Evolutionary conservation across 768 basidiomycete genomes (phyloP).

Genomic region (Strobilomyces confusus): DNA sequence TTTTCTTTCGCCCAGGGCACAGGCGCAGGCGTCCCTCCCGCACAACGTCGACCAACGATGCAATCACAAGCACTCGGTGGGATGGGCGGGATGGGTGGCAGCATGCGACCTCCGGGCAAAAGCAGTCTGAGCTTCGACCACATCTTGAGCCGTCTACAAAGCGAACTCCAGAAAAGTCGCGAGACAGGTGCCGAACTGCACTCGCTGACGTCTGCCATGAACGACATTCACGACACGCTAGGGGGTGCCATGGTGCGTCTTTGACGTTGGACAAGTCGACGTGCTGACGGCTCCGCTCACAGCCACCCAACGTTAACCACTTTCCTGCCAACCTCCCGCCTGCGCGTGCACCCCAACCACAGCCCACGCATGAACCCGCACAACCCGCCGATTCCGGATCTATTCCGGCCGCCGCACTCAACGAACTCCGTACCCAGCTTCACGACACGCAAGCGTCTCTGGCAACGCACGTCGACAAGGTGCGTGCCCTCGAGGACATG

Average conservation of each 20-base stretch:
- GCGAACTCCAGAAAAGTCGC: slow-evolving; percentile 92
- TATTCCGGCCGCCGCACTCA: slow-evolving; percentile 31
- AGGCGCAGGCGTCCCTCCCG: slow-evolving; percentile 30
- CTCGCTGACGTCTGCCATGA: slow-evolving; percentile 72
- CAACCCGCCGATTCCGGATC: slow-evolving; percentile 28
- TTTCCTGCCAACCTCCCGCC: slow-evolving; percentile 67
- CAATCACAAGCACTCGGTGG: slow-evolving; percentile 59
- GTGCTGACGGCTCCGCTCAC: slow-evolving; percentile 12
- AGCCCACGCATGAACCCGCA: slow-evolving; percentile 20
- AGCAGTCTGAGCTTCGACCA: slow-evolving; percentile 90
- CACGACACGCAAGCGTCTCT: slow-evolving; percentile 80
- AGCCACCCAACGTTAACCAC: slow-evolving; percentile 60
- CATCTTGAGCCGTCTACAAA: slow-evolving; percentile 82
- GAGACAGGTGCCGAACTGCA: slow-evolving; percentile 89
- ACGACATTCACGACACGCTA: slow-evolving; percentile 88
- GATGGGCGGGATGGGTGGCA: slow-evolving; percentile 75
- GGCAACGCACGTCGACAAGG: slow-evolving; percentile 74
- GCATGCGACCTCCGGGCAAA: slow-evolving; percentile 71
- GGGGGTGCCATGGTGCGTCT: slow-evolving; percentile 72
- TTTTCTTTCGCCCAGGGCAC: slow-evolving; percentile 43
- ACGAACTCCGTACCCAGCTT: slow-evolving; percentile 77
- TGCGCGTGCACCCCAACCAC: slow-evolving; percentile 43
- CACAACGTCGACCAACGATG: slow-evolving; percentile 53
- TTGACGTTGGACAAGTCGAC: not conserved
- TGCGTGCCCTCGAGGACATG: slow-evolving; percentile 76